Conservation (phyloP, 495 filamentous ascomycete genomes). For the Xanthoparmelia taractica region DNA sequence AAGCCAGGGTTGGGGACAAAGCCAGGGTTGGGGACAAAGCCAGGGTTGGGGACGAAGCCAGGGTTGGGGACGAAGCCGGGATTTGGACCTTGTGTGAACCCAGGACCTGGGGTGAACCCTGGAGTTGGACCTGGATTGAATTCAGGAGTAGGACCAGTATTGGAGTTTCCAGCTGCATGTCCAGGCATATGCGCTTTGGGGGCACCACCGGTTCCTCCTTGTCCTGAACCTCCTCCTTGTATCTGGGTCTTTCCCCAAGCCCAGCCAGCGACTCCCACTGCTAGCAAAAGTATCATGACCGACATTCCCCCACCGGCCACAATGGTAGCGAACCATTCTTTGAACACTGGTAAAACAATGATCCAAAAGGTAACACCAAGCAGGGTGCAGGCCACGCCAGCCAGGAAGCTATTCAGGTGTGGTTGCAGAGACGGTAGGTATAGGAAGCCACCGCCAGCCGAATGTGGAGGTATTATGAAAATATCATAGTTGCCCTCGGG, state of each 20-base stretch:
- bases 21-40: no score
- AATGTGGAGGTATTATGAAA: constrained; percentile 93
- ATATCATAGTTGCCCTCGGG: constrained; percentile 89
- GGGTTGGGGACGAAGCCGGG: constrained; percentile 15
- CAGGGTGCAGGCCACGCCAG: constrained; percentile 69
- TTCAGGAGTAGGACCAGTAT: constrained; percentile 14
- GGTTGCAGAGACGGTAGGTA: constrained; percentile 85
- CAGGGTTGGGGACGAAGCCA: no score
- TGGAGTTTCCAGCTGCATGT: constrained; percentile 22
- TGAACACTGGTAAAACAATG: constrained; percentile 59
- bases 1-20: no score
- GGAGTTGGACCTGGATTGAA: constrained; percentile 18
- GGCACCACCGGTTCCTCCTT: constrained; percentile 28
- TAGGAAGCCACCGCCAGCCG: constrained; percentile 80
- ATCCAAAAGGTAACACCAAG: constrained; percentile 57
- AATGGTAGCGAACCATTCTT: constrained; percentile 58
- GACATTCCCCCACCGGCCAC: constrained; percentile 53
- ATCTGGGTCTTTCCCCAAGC: constrained; percentile 59
- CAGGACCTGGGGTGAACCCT: constrained; percentile 23
- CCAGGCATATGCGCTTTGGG: constrained; percentile 35
- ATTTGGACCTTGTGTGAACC: no score
- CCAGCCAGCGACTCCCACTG: constrained; percentile 70
- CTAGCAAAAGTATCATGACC: constrained; percentile 53
- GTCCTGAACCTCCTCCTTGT: constrained; percentile 34
- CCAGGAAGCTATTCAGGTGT: constrained; percentile 82